Evolutionary conservation across 176 grass and related monocot species (phyloP).

Genomic region (Eremochloa ophiuroides): DNA sequence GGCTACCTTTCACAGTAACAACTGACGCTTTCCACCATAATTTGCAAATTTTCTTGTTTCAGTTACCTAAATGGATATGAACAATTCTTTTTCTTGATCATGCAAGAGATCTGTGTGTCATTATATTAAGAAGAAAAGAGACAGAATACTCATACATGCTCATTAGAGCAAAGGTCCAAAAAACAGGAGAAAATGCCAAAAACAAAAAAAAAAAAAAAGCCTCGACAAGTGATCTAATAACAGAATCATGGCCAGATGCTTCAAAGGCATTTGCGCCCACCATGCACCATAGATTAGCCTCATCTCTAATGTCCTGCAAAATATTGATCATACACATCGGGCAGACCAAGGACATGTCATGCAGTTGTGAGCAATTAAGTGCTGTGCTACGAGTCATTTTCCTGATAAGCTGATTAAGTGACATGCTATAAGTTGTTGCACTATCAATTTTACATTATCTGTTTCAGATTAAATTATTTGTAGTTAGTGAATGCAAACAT

Average conservation of each 20-base stretch:
- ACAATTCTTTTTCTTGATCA: not conserved
- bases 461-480: conserved; percentile 11
- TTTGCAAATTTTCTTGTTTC: not conserved
- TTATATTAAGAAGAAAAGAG: not conserved
- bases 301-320: not conserved
- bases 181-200: not conserved
- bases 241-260: not conserved
- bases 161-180: not conserved
- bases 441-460: not conserved
- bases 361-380: not conserved
- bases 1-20: not conserved
- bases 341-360: not conserved
- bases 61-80: not conserved
- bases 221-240: not conserved
- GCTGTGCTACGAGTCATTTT: not conserved
- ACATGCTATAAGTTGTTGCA: not conserved
- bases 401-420: not conserved
- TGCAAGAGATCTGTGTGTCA: not conserved
- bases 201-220: not conserved
- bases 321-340: not conserved
- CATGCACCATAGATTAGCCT: not conserved
- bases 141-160: not conserved
- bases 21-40: not conserved
- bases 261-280: not conserved
- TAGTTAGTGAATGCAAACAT: not conserved